These are phyloP conservation scores for Mucuna pruriens DNA, from an alignment of 306 rosid genomes.

Conservation along the genomic window DNA sequence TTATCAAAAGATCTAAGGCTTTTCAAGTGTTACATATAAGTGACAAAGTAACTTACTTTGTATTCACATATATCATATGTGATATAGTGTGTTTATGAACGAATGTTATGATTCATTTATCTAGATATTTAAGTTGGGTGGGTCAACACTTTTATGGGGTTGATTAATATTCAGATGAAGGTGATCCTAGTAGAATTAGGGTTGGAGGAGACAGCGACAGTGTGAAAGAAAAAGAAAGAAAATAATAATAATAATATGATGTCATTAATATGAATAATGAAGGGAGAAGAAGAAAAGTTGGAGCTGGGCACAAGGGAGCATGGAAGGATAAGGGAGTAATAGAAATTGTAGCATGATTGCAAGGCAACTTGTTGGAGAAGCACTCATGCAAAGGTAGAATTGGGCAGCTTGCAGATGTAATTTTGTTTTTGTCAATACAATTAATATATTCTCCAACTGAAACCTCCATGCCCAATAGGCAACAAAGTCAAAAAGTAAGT, in stretches of 20 bases:
- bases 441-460: background rate
- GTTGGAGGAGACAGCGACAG: no score
- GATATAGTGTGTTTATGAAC: no score
- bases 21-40: no score
- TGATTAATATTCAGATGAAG: no score
- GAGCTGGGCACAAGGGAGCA: background rate
- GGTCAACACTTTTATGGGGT: no score
- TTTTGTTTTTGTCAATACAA: background rate
- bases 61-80: no score
- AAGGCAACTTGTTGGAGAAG: conserved; percentile 32
- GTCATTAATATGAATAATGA: background rate
- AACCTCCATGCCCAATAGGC: background rate
- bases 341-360: conserved; percentile 22
- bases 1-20: no score
- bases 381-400: conserved; percentile 31
- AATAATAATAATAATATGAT: background rate
- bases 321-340: conserved; percentile 27
- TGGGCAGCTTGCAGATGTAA: conserved; percentile 14
- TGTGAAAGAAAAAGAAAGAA: no score
- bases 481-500: background rate
- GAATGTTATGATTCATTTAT: no score
- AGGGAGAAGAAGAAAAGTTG: background rate
- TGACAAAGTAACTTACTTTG: no score
- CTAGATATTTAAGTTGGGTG: no score
- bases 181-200: no score